Base-by-base conservation (phyloP, 257 asterid genomes). In the Nicotiana obtusifolia region DNA sequence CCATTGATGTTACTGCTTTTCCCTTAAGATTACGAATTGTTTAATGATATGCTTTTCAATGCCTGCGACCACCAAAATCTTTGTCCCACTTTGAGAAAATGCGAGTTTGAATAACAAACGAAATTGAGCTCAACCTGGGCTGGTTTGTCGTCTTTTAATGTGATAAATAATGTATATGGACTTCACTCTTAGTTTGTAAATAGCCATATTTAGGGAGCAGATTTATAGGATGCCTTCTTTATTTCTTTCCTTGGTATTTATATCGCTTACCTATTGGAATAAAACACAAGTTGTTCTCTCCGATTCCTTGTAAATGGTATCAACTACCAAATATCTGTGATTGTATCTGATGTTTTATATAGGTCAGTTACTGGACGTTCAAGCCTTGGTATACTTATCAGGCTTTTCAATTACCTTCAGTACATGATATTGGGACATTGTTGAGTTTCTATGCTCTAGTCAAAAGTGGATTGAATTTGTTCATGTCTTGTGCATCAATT, bases 401-500 rank as follows among this genome's bases (percentile, higher is more conserved):
- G 76, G 59, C 30, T 47, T 67, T 47, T 47, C 15, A 73, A 24
- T 73, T 47, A 47, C 61, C 37, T 47, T 47, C 22, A 47, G 4
- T 44, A 14, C 61, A 73, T 47, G 61, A 73, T 73, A 47, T 73
- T 41, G 60, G 59, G 15, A 22, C 2, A 49, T 73, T 71, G 57
- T 71, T 5, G 4, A 11, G n/a, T 37, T 71, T 44, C 35, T 69
- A 20, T 73, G 16, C 24, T 73, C 4, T 73, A 14, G 24, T 73
- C 79, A 73, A 47, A 44, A 44, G 41, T 47, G 16, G 24, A 24
- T 73, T 73, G 61, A 71, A 24, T 73, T 73, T 47, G 61, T 73
- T 73, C 79, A 31, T 81, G 54, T 28, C 22, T 82, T 30, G 60
- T 53, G 7, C 77, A 59, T 82, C 53, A 4, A 49, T 16, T 81